Evolutionary conservation across 768 basidiomycete species (phyloP), one percentile per base, ranked within the genome.

Genomic region (Trametes villosa): DNA sequence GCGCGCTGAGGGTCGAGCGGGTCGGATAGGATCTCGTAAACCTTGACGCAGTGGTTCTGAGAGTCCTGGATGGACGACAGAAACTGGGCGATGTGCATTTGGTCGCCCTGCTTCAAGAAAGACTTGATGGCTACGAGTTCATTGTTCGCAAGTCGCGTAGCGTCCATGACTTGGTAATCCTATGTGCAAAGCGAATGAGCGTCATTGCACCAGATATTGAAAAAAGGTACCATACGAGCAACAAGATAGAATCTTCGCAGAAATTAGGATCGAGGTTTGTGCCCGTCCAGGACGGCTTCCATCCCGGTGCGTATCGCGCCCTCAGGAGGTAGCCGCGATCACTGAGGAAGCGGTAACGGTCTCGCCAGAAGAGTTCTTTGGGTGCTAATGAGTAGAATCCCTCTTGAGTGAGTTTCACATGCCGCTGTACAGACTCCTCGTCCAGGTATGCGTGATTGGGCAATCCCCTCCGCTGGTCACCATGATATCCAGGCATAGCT

Each of bases 41-140:
- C 26, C 0, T 64, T 58, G 2, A 70, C 69, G 22, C 60, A 70
- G 45, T 73, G 72, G 24, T 73, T 72, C 5, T 8, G 17, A 0
- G 66, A 47, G 12, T 59, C 36, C 18, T 52, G 3, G 3, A 63
- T 22, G n/a, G 51, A 59, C 20, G 51, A 38, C 9, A 67, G 36
- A 6, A 46, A 55, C 15, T 44, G 61, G 9, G 47, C 46, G 4
- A 67, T 62, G 0, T 55, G 31, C 3, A 66, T 48, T 49, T 70
- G 67, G 1, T 59, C 27, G 2, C 24, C 20, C n/a, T 50, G n/a
- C 1, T 18, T 44, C 18, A 30, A 46, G 0, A 30, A 15, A 7
- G 17, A 36, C 46, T 70, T 70, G 33, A 68, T 59, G 4, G 60
- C 44, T 13, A 70, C 67, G 1, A 52, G 24, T 0, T 12, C 6